Base-by-base conservation (phyloP, 352 stramenopile genomes). In the Pythium sukuiense region DNA sequence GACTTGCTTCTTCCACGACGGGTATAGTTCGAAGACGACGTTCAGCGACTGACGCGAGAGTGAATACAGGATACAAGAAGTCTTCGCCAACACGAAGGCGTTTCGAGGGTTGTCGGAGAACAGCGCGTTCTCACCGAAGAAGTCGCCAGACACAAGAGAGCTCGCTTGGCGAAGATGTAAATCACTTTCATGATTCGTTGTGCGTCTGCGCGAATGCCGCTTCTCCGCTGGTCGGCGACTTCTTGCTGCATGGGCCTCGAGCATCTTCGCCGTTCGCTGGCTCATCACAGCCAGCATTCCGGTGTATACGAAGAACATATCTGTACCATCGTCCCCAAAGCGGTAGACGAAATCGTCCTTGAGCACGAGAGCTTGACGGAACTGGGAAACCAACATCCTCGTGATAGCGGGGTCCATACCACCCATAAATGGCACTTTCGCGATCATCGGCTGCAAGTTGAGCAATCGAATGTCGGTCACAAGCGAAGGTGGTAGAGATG, bases 271-370 rank as follows among this genome's bases (percentile, higher is more conserved):
- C 1, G 20, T 39, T 5, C 37, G 43, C 2, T 60, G 54, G 14
- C 16, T 68, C 55, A 83, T 67, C 18, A 87, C 72, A 7, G 59
- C 69, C 7, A 89, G 56, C 20, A 76, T 66, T 1, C 80, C 80
- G 2, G 74, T 77, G 41, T 80, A 87, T 2, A 89, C 75, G 48
- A 87, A 87, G 49, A 67, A 89, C 80, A 87, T 89, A 54, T 89
- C 78, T 7, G 61, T 77, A 0, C 77, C 80, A 4, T 84, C 72
- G 26, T 88, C 80, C 9, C 76, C 71, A 33, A 74, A 79, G 1
- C 63, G 69, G 35, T 77, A 88, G 2, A 85, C 76, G 33, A 75
- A 81, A 32, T 88, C 76, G 26, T 79, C 72, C 9, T 80, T 73
- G 2, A 81, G 62, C 7, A 87, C 69, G 5, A 88, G 65, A 2